phyloP scores from a whole-genome alignment of 2,329 filamentous ascomycete species.

The Pezicula radicicola region DNA sequence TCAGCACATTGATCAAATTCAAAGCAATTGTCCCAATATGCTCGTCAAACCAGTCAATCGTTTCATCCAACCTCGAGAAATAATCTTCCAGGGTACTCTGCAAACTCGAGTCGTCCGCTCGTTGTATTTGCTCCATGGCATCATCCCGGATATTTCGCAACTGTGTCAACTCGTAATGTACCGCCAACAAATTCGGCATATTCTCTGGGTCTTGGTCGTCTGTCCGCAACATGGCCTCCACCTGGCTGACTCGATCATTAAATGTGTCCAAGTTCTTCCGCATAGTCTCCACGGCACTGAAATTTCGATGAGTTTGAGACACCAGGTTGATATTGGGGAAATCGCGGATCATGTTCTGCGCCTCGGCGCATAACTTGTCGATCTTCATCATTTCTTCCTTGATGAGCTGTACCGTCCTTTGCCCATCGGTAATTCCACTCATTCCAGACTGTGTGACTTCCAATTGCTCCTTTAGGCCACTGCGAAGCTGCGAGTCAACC shows the following conservation, averaged over 20 bases:
- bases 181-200: slow-evolving; percentile 85
- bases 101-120: slow-evolving; percentile 68
- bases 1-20: slow-evolving; percentile 84
- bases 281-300: slow-evolving; percentile 91
- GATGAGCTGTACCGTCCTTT: slow-evolving; percentile 87
- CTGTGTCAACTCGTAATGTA: slow-evolving; percentile 90
- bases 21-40: slow-evolving; percentile 86
- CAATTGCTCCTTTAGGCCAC: slow-evolving; percentile 86
- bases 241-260: slow-evolving; percentile 68
- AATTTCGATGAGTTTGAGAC: slow-evolving; percentile 94
- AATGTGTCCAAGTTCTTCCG: slow-evolving; percentile 87
- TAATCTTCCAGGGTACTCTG: slow-evolving; percentile 86
- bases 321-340: slow-evolving; percentile 91
- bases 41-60: slow-evolving; percentile 93
- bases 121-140: slow-evolving; percentile 92
- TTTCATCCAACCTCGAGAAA: slow-evolving; percentile 81
- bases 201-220: slow-evolving; percentile 85
- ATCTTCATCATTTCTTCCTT: slow-evolving; percentile 99
- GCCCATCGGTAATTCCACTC: slow-evolving; percentile 81
- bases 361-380: slow-evolving; percentile 94
- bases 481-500: slow-evolving; percentile 85
- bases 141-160: slow-evolving; percentile 93
- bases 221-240: slow-evolving; percentile 76
- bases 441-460: slow-evolving; percentile 94
- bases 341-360: slow-evolving; percentile 95